Evolutionary conservation across 768 basidiomycete species (phyloP), one percentile per base, ranked within the genome.

Genomic region (Boletus reticulatus): DNA sequence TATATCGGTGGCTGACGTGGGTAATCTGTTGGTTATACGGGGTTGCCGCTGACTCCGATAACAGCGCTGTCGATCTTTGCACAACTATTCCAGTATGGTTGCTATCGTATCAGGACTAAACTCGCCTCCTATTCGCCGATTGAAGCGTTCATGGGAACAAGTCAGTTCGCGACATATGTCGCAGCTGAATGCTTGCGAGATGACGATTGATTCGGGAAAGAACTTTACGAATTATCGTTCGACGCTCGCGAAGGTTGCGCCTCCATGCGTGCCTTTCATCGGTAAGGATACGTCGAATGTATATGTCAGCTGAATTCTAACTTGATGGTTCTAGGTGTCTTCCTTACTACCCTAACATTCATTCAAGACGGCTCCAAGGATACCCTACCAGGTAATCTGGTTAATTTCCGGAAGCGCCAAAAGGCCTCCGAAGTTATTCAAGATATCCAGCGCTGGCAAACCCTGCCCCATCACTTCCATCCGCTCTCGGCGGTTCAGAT

Each of bases 1-100:
- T 60, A 95, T 99, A 63, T 80, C 80, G 58, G 79, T 96, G 41
- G 96, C 97, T 36, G 94, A 98, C 60, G 95, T 96, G 57, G 69
- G 92, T 78, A 2, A 38, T 29, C 22, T 31, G 10, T n/a, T 37
- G 10, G 31, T 53, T 13, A 27, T 42, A 13, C 13, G 31, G 45
- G 34, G 24, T 27, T 29, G 19, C 43, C 37, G 27, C 43, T 48
- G 52, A 53, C 37, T 29, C 42, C 45, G 51, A n/a, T 60, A 53
- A 44, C 60, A 98, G 95, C 90, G 92, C 31, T 96, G 95, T 70
- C 89, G 92, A 44, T 72, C 74, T 17, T 74, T 98, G 61, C 91
- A 95, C 70, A 98, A 98, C 73, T 98, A 93, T 74, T 95, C 94
- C 19, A 91, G 87, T n/a, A 92, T 98, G 87, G 92, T 94, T 55